Evolutionary conservation across 225 moss, liverwort and hornwort species (phyloP), one percentile per base, ranked within the genome.

Genomic region (Polytrichum commune): DNA sequence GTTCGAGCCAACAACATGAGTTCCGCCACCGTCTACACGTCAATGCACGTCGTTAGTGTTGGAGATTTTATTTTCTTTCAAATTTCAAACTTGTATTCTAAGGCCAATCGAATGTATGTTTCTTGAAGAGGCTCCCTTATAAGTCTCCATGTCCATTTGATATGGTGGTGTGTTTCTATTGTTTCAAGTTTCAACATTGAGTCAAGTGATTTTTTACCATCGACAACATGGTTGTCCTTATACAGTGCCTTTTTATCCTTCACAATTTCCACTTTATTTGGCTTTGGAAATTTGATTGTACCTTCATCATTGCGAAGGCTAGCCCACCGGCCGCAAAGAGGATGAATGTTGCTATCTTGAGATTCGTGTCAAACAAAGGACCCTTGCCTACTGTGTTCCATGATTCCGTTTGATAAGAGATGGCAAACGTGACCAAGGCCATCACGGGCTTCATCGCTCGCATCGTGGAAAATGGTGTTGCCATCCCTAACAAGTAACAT

Each of bases 391-490:
- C 82, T 23, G 60, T 63, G 23, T 23, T 60, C 85, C 85, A 85
- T 57, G 85, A 75, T 74, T 85, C 85, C 68, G 85, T 85, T 2
- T 79, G 77, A 74, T 72, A 85, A 8, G 85, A 85, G 57, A 79
- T 62, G 58, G 79, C 27, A 63, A 85, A 75, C 5, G 82, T 82
- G 24, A 75, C 72, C 65, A 82, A 60, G 54, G 85, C 82, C 74
- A 77, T 79, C 54, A 82, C 82, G 3, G 85, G 85, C 74, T 85
- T 85, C 82, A 82, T 82, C 69, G 79, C 77, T 33, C 82, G 79
- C 85, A 85, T 85, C 8, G 85, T 80, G 69, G 85, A 85, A 69
- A 85, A 85, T 58, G 82, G 85, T 38, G 85, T 82, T 69, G 85
- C 82, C 72, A 77, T 76, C 65, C 77, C 82, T 85, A 55, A 76